These are phyloP conservation scores for Nicotiana attenuata DNA, from an alignment of 257 asterid species.

Conservation along the genomic window DNA sequence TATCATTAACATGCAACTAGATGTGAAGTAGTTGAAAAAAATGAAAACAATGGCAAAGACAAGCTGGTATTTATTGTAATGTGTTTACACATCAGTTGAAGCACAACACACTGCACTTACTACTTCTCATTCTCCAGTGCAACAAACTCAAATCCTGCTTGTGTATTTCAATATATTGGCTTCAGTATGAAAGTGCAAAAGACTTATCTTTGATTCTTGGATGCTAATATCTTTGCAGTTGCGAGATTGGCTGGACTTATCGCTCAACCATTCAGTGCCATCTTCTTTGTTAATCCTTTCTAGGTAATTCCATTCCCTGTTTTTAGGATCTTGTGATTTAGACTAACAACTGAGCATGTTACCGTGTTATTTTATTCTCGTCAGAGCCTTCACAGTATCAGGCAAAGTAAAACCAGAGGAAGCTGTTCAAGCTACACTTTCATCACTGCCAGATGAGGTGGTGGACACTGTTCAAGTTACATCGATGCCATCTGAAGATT, in stretches of 20 bases:
- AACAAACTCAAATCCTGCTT: neutral
- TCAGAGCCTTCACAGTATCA: slow-evolving; percentile 75
- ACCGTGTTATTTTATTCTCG: neutral
- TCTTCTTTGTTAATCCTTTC: slow-evolving; percentile 87
- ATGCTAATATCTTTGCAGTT: slow-evolving; percentile 40
- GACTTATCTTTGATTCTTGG: slow-evolving; percentile 3
- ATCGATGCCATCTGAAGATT: slow-evolving; percentile 84
- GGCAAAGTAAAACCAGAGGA: slow-evolving; percentile 83
- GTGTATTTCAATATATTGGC: neutral
- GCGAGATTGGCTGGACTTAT: slow-evolving; percentile 89
- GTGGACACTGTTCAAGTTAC: slow-evolving; percentile 79
- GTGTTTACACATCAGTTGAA: neutral
- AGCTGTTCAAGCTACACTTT: slow-evolving; percentile 75
- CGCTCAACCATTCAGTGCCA: slow-evolving; percentile 83
- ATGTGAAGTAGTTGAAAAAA: neutral
- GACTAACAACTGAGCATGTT: neutral
- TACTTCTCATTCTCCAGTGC: neutral
- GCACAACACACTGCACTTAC: neutral
- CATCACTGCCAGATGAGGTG: slow-evolving; percentile 92
- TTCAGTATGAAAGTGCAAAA: neutral
- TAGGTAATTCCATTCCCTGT: slow-evolving; percentile 38
- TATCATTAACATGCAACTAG: neutral
- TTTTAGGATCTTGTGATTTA: neutral
- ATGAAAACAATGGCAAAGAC: neutral
- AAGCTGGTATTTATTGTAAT: neutral